A percentile compares a stretch with the other conserved stretches of the same genome.
Conservation (phyloP, 1,139 yeast genomes). For the Suhomyces yuchorum region DNA sequence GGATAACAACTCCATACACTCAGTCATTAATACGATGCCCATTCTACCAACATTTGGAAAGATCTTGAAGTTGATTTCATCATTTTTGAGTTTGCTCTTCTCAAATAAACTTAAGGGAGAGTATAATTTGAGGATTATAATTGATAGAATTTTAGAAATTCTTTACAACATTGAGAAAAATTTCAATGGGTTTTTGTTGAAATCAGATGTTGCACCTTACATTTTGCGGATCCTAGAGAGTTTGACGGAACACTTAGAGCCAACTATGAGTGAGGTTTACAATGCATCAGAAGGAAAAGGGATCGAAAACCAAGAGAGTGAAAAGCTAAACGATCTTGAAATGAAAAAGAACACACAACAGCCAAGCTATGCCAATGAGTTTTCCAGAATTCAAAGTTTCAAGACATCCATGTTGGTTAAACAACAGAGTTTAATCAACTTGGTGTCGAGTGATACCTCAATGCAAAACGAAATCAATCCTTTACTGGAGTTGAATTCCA, state of each 20-base stretch:
- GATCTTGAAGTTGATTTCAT: constrained; percentile 44
- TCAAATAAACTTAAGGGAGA: constrained; percentile 27
- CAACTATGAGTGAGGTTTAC: neutral
- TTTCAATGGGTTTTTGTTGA: constrained; percentile 43
- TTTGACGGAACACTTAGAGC: constrained; percentile 21
- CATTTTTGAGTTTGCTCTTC: constrained; percentile 27
- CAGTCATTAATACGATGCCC: constrained; percentile 63
- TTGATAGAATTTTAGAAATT: constrained; percentile 23
- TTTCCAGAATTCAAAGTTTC: constrained; percentile 23
- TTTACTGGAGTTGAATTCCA: constrained; percentile 35
- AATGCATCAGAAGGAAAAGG: neutral
- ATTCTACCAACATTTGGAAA: constrained; percentile 60
- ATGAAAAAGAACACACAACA: neutral
- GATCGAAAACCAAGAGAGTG: neutral
- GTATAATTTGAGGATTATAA: constrained; percentile 16
- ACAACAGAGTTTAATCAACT: constrained; percentile 38
- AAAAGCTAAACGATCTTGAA: neutral
- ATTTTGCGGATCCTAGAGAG: constrained; percentile 39
- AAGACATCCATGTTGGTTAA: constrained; percentile 37
- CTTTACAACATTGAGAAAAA: constrained; percentile 36
- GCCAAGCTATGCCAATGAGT: constrained; percentile 4
- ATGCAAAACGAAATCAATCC: constrained; percentile 25
- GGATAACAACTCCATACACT: constrained; percentile 34
- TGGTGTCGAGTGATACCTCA: constrained; percentile 25
- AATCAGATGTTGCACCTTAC: constrained; percentile 44